Conservation (phyloP, 2,329 filamentous ascomycete species). For the Aspergillus persii region DNA sequence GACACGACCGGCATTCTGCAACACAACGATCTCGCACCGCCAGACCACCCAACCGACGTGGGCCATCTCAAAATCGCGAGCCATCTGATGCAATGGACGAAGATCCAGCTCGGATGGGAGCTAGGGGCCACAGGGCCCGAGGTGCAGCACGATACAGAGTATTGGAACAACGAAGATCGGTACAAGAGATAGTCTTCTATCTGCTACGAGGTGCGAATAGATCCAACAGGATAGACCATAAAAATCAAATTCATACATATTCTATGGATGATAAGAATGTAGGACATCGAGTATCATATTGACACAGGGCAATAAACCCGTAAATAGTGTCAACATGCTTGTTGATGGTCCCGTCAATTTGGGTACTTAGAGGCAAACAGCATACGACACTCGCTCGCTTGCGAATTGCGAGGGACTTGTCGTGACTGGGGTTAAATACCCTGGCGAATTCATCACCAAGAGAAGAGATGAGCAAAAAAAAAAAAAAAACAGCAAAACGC, state of each 20-base stretch:
- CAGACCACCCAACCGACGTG: slow-evolving; percentile 60
- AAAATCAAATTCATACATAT: no score
- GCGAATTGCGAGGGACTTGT: slow-evolving; percentile 8
- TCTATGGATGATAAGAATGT: slow-evolving; percentile 1
- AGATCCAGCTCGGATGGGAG: slow-evolving; percentile 56
- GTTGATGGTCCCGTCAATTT: slow-evolving; percentile 9
- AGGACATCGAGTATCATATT: slow-evolving; percentile 13
- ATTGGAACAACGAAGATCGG: slow-evolving; percentile 50
- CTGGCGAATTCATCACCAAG: neutral
- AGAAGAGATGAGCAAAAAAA: neutral
- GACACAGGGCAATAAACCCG: neutral
- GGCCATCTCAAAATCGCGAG: slow-evolving; percentile 61
- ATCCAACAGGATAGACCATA: no score
- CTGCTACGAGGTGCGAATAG: no score
- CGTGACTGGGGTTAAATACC: slow-evolving; percentile 18
- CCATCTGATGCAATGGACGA: slow-evolving; percentile 58
- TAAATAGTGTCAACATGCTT: slow-evolving; percentile 8
- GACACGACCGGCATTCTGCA: slow-evolving; percentile 61
- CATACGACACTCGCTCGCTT: slow-evolving; percentile 13
- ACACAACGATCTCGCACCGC: slow-evolving; percentile 59
- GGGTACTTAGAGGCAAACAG: slow-evolving; percentile 20
- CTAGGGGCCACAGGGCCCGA: slow-evolving; percentile 53
- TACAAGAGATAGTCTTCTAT: neutral
- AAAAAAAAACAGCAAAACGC: neutral
- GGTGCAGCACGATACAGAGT: slow-evolving; percentile 51